These are phyloP conservation scores for Trichosporon sp. DNA, from an alignment of 1,284 basidiomycete species.

Conservation along the genomic window DNA sequence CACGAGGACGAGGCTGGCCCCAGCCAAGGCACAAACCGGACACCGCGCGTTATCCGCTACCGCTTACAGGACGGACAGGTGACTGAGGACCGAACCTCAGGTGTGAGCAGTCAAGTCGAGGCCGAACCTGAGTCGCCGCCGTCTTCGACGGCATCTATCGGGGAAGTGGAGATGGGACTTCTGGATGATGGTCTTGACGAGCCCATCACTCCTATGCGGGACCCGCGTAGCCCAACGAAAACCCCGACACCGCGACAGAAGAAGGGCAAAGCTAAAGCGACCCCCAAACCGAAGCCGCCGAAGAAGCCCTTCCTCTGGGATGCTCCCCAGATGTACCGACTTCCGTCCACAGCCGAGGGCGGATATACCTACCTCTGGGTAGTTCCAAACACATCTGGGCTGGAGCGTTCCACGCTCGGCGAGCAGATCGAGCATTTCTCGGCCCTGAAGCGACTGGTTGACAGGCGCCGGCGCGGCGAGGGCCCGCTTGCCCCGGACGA, in stretches of 20 bases:
- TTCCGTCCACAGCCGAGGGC: background rate
- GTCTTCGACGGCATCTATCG: background rate
- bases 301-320: conserved; percentile 3
- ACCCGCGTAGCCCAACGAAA: background rate
- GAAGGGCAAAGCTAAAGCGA: background rate
- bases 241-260: background rate
- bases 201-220: background rate
- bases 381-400: conserved; percentile 47
- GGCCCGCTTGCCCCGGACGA: background rate
- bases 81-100: background rate
- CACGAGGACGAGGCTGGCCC: conserved; percentile 1
- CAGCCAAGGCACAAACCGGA: background rate
- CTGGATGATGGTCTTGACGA: background rate
- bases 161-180: background rate
- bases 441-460: background rate
- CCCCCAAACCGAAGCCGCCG: conserved; percentile 2
- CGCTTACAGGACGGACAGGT: background rate
- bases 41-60: background rate
- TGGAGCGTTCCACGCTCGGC: conserved; percentile 38
- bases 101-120: background rate
- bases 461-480: background rate
- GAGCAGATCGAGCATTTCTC: conserved; percentile 15
- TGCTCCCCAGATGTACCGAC: background rate
- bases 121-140: background rate
- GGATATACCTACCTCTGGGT: conserved; percentile 47